Evolutionary conservation across 805 yeast species (phyloP).

Genomic region (Monosporozyma aerobia): DNA sequence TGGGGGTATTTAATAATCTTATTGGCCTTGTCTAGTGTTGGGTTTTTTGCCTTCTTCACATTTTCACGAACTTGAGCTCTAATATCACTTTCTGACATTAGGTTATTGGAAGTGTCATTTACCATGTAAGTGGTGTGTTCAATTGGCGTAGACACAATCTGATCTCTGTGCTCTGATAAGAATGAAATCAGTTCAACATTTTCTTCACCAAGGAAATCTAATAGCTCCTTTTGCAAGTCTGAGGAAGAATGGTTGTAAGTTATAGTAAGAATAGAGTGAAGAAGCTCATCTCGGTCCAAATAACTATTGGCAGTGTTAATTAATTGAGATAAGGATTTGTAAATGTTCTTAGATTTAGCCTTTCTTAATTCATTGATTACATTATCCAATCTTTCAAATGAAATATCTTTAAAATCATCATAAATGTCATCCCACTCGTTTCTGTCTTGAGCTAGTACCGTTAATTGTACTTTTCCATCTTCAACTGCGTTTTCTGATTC

Average conservation of each 20-base stretch:
- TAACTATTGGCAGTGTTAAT: constrained; percentile 16
- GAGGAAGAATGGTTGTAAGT: constrained; percentile 38
- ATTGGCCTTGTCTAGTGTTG: constrained; percentile 38
- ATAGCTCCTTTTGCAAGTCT: constrained; percentile 58
- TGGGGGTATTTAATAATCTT: constrained; percentile 64
- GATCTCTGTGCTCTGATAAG: constrained; percentile 16
- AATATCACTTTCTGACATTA: constrained; percentile 48
- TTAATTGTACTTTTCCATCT: constrained; percentile 11
- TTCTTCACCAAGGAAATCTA: constrained; percentile 79
- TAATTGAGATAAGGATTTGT: constrained; percentile 13
- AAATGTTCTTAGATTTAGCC: constrained; percentile 8
- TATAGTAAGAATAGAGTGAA: constrained; percentile 23
- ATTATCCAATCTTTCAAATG: constrained; percentile 17
- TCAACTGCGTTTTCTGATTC: constrained; percentile 31
- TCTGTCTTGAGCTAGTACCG: constrained; percentile 31
- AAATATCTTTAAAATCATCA: constrained; percentile 28
- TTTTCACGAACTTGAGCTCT: constrained; percentile 44
- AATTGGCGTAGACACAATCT: constrained; percentile 10
- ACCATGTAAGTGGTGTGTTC: constrained; percentile 15
- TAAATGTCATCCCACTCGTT: constrained; percentile 33
- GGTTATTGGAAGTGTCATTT: constrained; percentile 19
- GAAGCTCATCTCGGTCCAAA: constrained; percentile 28
- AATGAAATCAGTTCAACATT: constrained; percentile 68
- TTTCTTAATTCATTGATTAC: constrained; percentile 13
- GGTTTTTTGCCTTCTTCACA: constrained; percentile 40